Conservation (phyloP, 768 basidiomycete genomes). For the Symmetrospora coprosmae region DNA sequence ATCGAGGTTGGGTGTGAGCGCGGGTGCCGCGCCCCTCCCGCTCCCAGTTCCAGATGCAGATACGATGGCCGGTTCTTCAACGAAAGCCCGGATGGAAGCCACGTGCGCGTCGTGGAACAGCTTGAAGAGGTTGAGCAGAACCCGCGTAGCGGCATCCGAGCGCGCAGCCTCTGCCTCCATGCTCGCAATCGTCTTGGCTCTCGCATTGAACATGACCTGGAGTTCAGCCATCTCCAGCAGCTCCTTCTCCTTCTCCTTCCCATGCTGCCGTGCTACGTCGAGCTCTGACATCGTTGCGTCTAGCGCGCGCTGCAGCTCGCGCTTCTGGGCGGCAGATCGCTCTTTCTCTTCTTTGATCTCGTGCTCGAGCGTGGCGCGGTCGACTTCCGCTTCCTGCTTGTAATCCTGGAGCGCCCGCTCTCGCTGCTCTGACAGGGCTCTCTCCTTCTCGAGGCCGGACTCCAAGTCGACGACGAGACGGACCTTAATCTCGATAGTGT, state of each 20-base stretch:
- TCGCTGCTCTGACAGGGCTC: slow-evolving; percentile 61
- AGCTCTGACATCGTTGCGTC: too few relatives aligned
- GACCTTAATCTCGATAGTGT: too few relatives aligned
- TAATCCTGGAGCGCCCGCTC: slow-evolving; percentile 69
- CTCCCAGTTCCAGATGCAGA: too few relatives aligned
- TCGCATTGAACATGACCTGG: slow-evolving; percentile 11
- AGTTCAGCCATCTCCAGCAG: slow-evolving; percentile 48
- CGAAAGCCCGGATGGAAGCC: too few relatives aligned
- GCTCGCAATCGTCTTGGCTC: background rate
- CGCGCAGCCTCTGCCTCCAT: background rate
- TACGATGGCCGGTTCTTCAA: too few relatives aligned
- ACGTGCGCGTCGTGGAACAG: too few relatives aligned
- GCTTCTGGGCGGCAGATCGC: slow-evolving; percentile 38
- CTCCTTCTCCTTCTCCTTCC: slow-evolving; percentile 45
- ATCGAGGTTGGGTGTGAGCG: too few relatives aligned
- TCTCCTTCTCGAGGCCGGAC: slow-evolving; percentile 32
- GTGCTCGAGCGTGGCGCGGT: slow-evolving; percentile 79
- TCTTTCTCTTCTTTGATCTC: slow-evolving; percentile 59
- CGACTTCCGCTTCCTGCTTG: slow-evolving; percentile 81
- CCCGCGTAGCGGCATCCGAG: too few relatives aligned
- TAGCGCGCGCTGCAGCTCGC: slow-evolving; percentile 46
- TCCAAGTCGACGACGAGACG: too few relatives aligned
- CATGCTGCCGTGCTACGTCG: slow-evolving; percentile 54
- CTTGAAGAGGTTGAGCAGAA: too few relatives aligned
- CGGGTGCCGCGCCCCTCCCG: too few relatives aligned